Conservation (phyloP, 257 asterid genomes). For the Solanum chilense region DNA sequence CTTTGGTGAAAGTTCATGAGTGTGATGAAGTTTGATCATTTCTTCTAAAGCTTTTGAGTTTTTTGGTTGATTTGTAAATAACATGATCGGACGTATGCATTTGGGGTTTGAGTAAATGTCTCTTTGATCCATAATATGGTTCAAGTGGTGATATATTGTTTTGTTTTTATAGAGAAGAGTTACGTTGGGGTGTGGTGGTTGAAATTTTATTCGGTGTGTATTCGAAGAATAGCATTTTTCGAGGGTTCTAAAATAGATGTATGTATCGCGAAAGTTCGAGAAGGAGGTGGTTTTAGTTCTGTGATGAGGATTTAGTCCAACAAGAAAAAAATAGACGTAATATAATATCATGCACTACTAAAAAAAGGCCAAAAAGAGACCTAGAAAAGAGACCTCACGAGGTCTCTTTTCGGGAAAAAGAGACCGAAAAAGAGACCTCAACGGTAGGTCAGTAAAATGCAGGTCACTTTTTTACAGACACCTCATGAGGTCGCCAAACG, state of each 20-base stretch:
- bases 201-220: neutral
- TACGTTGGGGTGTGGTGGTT: too few relatives aligned
- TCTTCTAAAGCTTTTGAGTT: neutral
- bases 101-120: neutral
- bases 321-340: neutral
- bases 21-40: conserved; percentile 16
- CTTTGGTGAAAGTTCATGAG: conserved; percentile 7
- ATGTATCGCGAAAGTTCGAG: neutral
- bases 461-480: too few relatives aligned
- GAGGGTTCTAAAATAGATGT: neutral
- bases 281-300: neutral
- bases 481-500: too few relatives aligned
- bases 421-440: too few relatives aligned
- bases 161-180: neutral
- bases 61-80: neutral
- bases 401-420: too few relatives aligned
- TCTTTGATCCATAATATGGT: neutral
- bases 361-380: too few relatives aligned
- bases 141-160: neutral
- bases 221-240: neutral
- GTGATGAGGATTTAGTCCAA: neutral
- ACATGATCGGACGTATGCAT: neutral
- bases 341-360: neutral
- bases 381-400: too few relatives aligned
- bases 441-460: too few relatives aligned